These are phyloP conservation scores for Graphilbum ipis-grandicollis DNA, from an alignment of 2,329 filamentous ascomycete genomes.

Conservation along the genomic window DNA sequence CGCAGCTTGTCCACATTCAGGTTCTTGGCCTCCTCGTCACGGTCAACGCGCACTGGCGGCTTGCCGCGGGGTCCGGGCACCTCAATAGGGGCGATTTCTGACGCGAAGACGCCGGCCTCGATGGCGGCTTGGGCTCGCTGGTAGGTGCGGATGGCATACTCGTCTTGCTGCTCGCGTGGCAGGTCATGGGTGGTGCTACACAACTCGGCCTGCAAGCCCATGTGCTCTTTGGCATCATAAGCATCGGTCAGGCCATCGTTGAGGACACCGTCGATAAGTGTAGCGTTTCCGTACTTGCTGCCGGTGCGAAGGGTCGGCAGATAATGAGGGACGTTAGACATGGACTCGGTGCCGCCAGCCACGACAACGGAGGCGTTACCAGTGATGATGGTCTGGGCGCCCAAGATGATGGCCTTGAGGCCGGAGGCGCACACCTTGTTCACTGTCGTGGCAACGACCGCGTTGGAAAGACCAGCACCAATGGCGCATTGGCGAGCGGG, in stretches of 20 bases:
- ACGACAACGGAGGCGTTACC: slow-evolving; percentile 87
- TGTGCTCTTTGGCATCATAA: slow-evolving; percentile 83
- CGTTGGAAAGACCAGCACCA: slow-evolving; percentile 65
- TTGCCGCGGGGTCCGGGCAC: slow-evolving; percentile 81
- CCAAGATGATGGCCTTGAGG: slow-evolving; percentile 86
- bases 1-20: slow-evolving; percentile 71
- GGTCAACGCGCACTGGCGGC: slow-evolving; percentile 60
- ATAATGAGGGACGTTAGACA: slow-evolving; percentile 97
- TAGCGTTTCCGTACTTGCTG: slow-evolving; percentile 86
- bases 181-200: slow-evolving; percentile 74
- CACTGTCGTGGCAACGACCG: slow-evolving; percentile 74
- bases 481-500: slow-evolving; percentile 90
- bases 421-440: slow-evolving; percentile 99
- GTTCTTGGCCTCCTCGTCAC: slow-evolving; percentile 95
- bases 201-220: slow-evolving; percentile 86
- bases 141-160: slow-evolving; percentile 90
- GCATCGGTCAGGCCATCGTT: slow-evolving; percentile 91
- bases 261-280: slow-evolving; percentile 75
- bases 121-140: slow-evolving; percentile 81
- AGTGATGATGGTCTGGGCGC: slow-evolving; percentile 92
- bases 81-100: slow-evolving; percentile 80
- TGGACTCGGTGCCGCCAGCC: slow-evolving; percentile 90
- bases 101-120: slow-evolving; percentile 61
- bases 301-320: slow-evolving; percentile 72
- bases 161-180: slow-evolving; percentile 73